Evolutionary conservation across 1,284 basidiomycete genomes (phyloP).

Genomic region (Microbotryum violaceum): DNA sequence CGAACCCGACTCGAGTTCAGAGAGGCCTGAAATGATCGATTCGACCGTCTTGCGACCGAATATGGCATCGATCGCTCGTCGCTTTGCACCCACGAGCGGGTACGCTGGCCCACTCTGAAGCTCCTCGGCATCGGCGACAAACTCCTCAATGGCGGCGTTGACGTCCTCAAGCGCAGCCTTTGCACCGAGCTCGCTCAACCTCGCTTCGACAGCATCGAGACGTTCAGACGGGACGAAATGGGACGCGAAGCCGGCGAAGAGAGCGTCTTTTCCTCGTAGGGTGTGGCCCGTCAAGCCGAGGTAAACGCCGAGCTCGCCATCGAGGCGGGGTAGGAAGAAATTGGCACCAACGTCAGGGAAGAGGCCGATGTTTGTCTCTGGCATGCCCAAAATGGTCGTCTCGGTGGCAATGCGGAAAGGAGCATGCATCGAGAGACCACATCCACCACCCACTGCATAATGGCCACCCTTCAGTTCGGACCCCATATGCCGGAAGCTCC

Average conservation of each 20-base stretch:
- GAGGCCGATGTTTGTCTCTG: constrained; percentile 53
- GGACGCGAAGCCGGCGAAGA: constrained; percentile 77
- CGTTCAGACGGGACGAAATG: constrained; percentile 74
- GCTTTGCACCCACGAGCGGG: constrained; percentile 54
- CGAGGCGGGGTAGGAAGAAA: constrained; percentile 79
- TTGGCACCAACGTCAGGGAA: constrained; percentile 87
- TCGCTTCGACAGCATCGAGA: constrained; percentile 54
- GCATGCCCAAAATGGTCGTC: constrained; percentile 91
- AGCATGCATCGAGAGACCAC: constrained; percentile 80
- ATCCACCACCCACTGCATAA: constrained; percentile 82
- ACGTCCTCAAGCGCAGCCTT: constrained; percentile 53
- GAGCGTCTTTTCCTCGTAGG: constrained; percentile 67
- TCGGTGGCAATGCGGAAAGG: constrained; percentile 91
- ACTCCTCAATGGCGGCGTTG: constrained; percentile 41
- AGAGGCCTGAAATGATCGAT: constrained; percentile 58
- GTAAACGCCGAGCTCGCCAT: constrained; percentile 88
- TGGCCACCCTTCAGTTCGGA: background rate
- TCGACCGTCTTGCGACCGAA: constrained; percentile 65
- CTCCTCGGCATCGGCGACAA: constrained; percentile 60
- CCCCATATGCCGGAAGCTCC: constrained; percentile 1
- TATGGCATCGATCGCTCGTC: constrained; percentile 66
- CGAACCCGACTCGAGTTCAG: constrained; percentile 43
- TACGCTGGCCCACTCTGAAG: constrained; percentile 48
- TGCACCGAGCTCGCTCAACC: constrained; percentile 41
- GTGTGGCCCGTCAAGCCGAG: constrained; percentile 77